Evolutionary conservation across 2,329 filamentous ascomycete species (phyloP), one percentile per base, ranked within the genome.

Genomic region (Sporothrix humicola): DNA sequence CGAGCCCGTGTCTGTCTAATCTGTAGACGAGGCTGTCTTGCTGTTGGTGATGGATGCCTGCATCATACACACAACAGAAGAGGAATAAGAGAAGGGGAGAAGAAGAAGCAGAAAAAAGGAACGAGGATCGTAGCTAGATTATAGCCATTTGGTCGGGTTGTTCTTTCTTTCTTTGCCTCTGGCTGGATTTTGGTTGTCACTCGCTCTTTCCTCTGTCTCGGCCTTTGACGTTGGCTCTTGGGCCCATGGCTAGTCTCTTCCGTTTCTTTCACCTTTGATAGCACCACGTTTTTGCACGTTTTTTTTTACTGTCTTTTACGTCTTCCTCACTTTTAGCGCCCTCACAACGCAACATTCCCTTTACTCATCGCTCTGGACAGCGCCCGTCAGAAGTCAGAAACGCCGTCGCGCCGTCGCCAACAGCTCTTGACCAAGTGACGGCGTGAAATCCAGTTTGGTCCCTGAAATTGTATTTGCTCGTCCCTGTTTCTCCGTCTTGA

Each of bases 1-100:
- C 26, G 61, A 37, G 31, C 20, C 20, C 48, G 59, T 23, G 54
- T 10, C 15, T 12, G 61, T 66, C 42, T 48, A 6, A 26, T 46
- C 61, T 66, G 61, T 20, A 46, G 61, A 54, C 26, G 48, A 52
- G 26, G 66, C 46, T 69, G 48, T 54, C 48, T 54, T 69, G 48
- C 70, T 59, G 66, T 46, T 63, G 56, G 37, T 74, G 65, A 26
- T 50, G 10, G 50, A 66, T 73, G 68, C 72, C 46, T 10, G 68
- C 69, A 74, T 73, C 72, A 74, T 75, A 31, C 46, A 73, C 15
- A 71, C 54, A 73, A 26, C n/a, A 72, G 46, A 26, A 66, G 48
- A n/a, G 44, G 48, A 66, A 73, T 15, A 72, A 50, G n/a, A 65
- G 59, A 54, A 44, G n/a, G 58, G 26, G 59, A 69, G 7, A 26